phyloP scores from a whole-genome alignment of 2,329 filamentous ascomycete genomes.

The Chrysoporthe austroafricana region DNA sequence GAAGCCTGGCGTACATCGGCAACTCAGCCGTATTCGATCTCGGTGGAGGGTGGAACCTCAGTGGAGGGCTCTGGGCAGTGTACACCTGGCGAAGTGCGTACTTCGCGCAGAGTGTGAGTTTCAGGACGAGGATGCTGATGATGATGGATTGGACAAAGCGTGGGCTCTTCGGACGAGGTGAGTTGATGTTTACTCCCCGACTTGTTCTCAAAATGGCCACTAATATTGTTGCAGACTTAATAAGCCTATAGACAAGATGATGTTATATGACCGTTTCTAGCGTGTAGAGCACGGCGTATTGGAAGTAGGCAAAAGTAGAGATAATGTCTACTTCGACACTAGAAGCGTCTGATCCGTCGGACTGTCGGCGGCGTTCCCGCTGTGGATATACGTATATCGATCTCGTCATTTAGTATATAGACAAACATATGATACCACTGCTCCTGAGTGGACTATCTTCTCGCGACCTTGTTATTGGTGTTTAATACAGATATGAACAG shows the following conservation, averaged over 20 bases:
- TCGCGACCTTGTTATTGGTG: not conserved
- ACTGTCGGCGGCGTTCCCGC: not conserved
- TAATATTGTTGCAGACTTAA: slow-evolving; percentile 33
- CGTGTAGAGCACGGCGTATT: slow-evolving; percentile 6
- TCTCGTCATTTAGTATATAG: not conserved
- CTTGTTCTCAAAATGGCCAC: slow-evolving; percentile 5
- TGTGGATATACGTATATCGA: not conserved
- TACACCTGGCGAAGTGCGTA: slow-evolving; percentile 97
- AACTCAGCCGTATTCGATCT: slow-evolving; percentile 96
- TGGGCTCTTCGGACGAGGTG: slow-evolving; percentile 92
- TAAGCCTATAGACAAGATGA: slow-evolving; percentile 7
- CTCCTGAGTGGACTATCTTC: not conserved
- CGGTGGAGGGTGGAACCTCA: slow-evolving; percentile 73
- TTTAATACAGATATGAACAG: not conserved
- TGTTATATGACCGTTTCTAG: not conserved
- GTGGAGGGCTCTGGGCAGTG: slow-evolving; percentile 86
- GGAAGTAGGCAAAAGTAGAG: slow-evolving; percentile 7
- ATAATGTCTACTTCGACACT: not conserved
- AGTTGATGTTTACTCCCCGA: slow-evolving; percentile 41
- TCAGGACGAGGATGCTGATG: slow-evolving; percentile 83
- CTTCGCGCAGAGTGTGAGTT: slow-evolving; percentile 95
- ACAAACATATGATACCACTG: not conserved
- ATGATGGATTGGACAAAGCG: slow-evolving; percentile 99
- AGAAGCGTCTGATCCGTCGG: not conserved
- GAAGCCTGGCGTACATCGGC: slow-evolving; percentile 90